phyloP scores from a whole-genome alignment of 169 alveolate species.

The Perkinsus olseni region DNA sequence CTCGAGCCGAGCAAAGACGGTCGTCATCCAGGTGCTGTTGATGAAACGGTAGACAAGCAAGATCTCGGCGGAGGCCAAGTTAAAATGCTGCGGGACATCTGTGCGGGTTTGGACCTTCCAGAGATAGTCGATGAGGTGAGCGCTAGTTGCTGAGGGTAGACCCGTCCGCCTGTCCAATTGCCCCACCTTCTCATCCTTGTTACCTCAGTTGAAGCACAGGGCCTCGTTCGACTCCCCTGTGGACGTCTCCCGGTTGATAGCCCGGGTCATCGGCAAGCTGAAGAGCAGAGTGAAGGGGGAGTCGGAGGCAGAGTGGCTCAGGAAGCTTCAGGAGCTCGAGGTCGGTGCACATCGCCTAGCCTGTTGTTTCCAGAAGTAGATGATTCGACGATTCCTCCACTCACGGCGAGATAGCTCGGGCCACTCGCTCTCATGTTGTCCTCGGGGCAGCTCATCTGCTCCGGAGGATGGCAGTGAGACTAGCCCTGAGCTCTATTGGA shows the following conservation, averaged over 20 bases:
- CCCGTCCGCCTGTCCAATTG: too few relatives aligned
- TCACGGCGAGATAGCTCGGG: too few relatives aligned
- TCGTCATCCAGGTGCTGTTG: background rate
- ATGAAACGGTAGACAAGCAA: background rate
- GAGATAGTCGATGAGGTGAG: background rate
- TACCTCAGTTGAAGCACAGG: background rate
- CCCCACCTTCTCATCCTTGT: too few relatives aligned
- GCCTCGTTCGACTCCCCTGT: background rate
- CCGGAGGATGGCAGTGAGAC: background rate
- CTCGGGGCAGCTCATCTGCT: background rate
- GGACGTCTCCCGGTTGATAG: background rate
- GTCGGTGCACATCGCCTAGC: too few relatives aligned
- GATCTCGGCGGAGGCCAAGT: background rate
- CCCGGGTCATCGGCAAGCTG: background rate
- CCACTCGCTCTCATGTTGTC: too few relatives aligned
- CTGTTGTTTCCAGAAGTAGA: too few relatives aligned
- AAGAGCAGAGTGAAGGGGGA: background rate
- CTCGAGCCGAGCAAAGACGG: background rate
- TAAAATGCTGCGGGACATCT: background rate
- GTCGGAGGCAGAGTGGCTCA: background rate
- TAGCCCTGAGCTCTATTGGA: too few relatives aligned
- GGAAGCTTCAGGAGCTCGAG: background rate
- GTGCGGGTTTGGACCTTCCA: background rate
- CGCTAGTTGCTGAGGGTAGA: too few relatives aligned
- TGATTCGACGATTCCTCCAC: too few relatives aligned